Evolutionary conservation across 176 grass and related monocot species (phyloP).

Genomic region (Cenchrus americanus): DNA sequence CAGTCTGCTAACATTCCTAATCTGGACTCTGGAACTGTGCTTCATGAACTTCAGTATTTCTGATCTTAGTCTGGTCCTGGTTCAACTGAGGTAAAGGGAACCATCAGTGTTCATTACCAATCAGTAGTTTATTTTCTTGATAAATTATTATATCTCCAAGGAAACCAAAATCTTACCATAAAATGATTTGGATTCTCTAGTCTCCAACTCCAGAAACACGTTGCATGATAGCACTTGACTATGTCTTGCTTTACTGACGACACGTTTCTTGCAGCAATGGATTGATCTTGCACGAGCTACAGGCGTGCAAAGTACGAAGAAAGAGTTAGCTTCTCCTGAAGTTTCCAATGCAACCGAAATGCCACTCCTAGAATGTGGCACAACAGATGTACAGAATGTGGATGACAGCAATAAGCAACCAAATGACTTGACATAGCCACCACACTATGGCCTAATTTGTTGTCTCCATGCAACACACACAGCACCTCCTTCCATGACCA

Average conservation of each 20-base stretch:
- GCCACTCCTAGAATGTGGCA: slow-evolving; percentile 70
- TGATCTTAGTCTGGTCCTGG: slow-evolving; percentile 24
- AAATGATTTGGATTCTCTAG: not conserved
- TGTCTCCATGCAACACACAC: slow-evolving; percentile 25
- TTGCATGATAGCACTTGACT: not conserved
- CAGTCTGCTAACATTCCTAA: not conserved
- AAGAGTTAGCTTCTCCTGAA: slow-evolving; percentile 51
- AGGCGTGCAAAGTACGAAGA: slow-evolving; percentile 73
- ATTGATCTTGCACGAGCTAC: slow-evolving; percentile 89
- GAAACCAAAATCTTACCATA: not conserved
- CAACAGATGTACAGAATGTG: slow-evolving; percentile 56
- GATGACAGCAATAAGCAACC: slow-evolving; percentile 64
- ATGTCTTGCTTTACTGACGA: slow-evolving; percentile 19
- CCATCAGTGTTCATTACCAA: not conserved
- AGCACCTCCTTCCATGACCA: slow-evolving; percentile 7
- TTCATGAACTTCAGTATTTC: not conserved
- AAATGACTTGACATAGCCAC: slow-evolving; percentile 42
- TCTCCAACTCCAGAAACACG: slow-evolving; percentile 3
- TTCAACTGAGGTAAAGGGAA: slow-evolving; percentile 21
- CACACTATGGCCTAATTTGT: not conserved
- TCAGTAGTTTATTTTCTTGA: slow-evolving; percentile 24
- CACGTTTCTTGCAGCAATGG: slow-evolving; percentile 88
- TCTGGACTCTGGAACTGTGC: not conserved
- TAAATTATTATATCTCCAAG: slow-evolving; percentile 4
- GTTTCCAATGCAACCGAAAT: slow-evolving; percentile 66